These are phyloP conservation scores for Dothideomycetidae sp. DNA, from an alignment of 2,329 filamentous ascomycete species.

Conservation along the genomic window DNA sequence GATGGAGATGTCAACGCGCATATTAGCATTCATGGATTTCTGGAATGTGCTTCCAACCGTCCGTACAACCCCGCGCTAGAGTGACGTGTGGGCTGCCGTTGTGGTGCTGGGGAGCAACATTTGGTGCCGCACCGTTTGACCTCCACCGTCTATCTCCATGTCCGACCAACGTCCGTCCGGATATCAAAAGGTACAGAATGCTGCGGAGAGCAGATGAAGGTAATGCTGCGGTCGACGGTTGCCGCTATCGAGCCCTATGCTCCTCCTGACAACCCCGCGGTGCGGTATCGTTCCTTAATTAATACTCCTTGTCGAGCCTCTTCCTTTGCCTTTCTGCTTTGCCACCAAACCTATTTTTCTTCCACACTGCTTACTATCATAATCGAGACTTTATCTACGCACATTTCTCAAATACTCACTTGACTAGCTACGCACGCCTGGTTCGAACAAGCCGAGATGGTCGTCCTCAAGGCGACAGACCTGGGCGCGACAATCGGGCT, in stretches of 20 bases:
- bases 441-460: slow-evolving; percentile 6
- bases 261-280: slow-evolving; percentile 8
- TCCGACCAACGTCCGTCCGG: slow-evolving; percentile 8
- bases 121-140: slow-evolving; percentile 1
- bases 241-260: slow-evolving; percentile 1
- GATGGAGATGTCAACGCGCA: too few species aligned
- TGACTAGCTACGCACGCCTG: too few species aligned
- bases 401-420: too few species aligned
- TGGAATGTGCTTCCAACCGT: too few species aligned
- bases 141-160: slow-evolving; percentile 10
- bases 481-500: slow-evolving; percentile 14
- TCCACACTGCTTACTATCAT: slow-evolving; percentile 2
- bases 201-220: slow-evolving; percentile 7
- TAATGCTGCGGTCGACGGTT: too few species aligned
- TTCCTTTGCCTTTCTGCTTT: slow-evolving; percentile 5
- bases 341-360: slow-evolving; percentile 1
- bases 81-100: too few species aligned
- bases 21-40: too few species aligned
- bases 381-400: too few species aligned
- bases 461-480: slow-evolving; percentile 8
- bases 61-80: too few species aligned
- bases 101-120: too few species aligned
- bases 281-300: too few species aligned
- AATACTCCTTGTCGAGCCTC: too few species aligned
- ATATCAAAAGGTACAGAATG: slow-evolving; percentile 1